phyloP scores from a whole-genome alignment of 2,329 filamentous ascomycete species.

The Calonectria multiphialidica region DNA sequence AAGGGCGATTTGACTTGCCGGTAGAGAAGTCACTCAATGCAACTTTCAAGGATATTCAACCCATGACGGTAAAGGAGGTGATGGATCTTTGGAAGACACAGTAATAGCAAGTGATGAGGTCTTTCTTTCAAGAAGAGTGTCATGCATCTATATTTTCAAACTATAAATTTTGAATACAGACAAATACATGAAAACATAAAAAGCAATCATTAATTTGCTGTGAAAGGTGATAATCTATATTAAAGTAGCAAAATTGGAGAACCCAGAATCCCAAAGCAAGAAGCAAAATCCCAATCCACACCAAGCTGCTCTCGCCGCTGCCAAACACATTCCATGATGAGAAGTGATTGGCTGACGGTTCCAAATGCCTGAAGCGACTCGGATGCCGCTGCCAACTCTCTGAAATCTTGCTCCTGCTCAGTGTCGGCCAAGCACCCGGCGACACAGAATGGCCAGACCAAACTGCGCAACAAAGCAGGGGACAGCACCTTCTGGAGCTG shows the following conservation, averaged over 20 bases:
- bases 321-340: constrained; percentile 14
- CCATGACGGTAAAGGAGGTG: neutral
- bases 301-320: neutral
- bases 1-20: neutral
- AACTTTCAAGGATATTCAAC: neutral
- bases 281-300: constrained; percentile 22
- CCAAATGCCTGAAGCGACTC: constrained; percentile 1
- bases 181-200: neutral
- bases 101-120: no score
- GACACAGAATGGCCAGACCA: constrained; percentile 27
- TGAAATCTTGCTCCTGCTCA: neutral
- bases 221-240: neutral
- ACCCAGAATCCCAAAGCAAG: constrained; percentile 49
- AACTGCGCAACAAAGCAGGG: neutral
- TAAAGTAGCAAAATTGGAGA: neutral
- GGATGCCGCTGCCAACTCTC: neutral
- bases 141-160: no score
- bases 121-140: no score
- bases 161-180: neutral
- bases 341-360: constrained; percentile 4
- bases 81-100: neutral
- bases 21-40: neutral
- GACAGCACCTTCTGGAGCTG: neutral
- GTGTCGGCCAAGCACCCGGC: constrained; percentile 3
- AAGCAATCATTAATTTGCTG: no score